These are phyloP conservation scores for Trichocladium antarcticum DNA, from an alignment of 495 filamentous ascomycete species.

Conservation along the genomic window DNA sequence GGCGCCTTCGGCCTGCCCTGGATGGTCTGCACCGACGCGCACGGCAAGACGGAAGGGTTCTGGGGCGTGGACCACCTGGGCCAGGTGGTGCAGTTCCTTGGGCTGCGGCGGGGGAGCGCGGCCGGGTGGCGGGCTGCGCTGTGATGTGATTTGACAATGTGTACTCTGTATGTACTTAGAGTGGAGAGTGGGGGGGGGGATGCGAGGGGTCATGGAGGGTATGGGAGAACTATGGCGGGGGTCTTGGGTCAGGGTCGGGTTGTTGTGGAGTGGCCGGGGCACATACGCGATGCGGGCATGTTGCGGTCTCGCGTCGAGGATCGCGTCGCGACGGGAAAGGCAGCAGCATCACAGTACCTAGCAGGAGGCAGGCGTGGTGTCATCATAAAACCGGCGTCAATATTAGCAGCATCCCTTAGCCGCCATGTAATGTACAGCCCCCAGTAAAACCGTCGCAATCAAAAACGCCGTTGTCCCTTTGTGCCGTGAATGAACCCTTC, in stretches of 20 bases:
- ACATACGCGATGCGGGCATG: neutral
- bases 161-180: too few relatives aligned
- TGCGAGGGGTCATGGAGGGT: too few relatives aligned
- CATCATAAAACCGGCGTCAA: constrained; percentile 9
- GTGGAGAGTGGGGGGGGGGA: too few relatives aligned
- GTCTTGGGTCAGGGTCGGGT: too few relatives aligned
- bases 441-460: constrained; percentile 24
- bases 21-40: constrained; percentile 51
- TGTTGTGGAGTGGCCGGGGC: too few relatives aligned
- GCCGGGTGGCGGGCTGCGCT: constrained; percentile 40
- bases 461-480: constrained; percentile 31
- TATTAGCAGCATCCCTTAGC: constrained; percentile 11
- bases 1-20: constrained; percentile 67
- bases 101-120: constrained; percentile 29
- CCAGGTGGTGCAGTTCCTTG: constrained; percentile 51
- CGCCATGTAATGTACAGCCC: constrained; percentile 31
- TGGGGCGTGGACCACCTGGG: constrained; percentile 63
- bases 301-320: neutral
- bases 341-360: neutral
- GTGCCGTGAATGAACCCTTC: constrained; percentile 19
- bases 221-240: too few relatives aligned
- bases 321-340: neutral
- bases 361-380: too few relatives aligned
- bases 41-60: constrained; percentile 51
- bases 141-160: constrained; percentile 14